Conservation (phyloP, 495 filamentous ascomycete genomes). For the Xanthoparmelia taractica region DNA sequence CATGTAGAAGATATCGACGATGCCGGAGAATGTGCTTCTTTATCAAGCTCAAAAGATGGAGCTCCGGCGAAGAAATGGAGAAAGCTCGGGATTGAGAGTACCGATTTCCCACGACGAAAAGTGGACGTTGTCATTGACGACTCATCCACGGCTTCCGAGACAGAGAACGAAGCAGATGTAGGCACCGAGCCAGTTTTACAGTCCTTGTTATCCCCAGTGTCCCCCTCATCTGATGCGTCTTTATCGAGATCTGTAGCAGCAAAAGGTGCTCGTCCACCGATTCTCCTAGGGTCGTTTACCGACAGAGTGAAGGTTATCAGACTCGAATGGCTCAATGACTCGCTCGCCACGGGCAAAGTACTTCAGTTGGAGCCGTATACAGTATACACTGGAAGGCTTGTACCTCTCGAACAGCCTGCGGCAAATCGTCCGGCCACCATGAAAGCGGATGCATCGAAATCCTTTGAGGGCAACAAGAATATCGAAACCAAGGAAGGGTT, state of each 20-base stretch:
- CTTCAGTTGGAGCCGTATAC: constrained; percentile 55
- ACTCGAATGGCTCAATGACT: constrained; percentile 66
- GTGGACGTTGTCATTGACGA: constrained; percentile 3
- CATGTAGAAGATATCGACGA: constrained; percentile 48
- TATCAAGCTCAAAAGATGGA: not conserved
- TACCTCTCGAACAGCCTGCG: constrained; percentile 25
- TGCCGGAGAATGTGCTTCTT: constrained; percentile 4
- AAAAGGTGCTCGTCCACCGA: not conserved
- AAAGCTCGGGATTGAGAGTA: constrained; percentile 20
- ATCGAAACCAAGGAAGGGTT: constrained; percentile 3
- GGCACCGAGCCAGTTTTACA: constrained; percentile 17
- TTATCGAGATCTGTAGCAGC: not conserved
- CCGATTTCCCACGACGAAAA: not conserved
- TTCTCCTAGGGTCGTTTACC: constrained; percentile 2
- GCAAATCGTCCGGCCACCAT: not conserved
- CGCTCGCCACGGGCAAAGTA: constrained; percentile 42
- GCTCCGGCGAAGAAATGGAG: constrained; percentile 34
- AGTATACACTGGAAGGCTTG: constrained; percentile 52
- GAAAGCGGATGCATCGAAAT: constrained; percentile 1
- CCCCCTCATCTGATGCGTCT: not conserved
- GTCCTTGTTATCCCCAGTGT: constrained; percentile 13
- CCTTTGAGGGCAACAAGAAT: constrained; percentile 4
- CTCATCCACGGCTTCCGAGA: constrained; percentile 13
- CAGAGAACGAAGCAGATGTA: constrained; percentile 7
- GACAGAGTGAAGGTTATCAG: constrained; percentile 59